Base-by-base conservation (phyloP, 768 basidiomycete species). In the Panellus pusillus region DNA sequence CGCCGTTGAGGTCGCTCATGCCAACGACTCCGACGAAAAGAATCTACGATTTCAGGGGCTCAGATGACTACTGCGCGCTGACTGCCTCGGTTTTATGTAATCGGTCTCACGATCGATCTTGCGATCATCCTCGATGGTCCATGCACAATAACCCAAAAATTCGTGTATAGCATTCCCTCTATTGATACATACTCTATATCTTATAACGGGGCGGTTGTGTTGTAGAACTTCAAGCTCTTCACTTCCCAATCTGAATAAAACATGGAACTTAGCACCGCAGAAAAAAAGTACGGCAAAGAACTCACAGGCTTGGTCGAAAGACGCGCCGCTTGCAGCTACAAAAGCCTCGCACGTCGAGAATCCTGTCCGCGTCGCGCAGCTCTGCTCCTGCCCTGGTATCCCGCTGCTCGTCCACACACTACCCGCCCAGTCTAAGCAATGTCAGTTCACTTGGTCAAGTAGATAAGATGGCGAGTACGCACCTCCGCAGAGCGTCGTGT, bases 281-380 rank as follows among this genome's bases (percentile, higher is more conserved):
- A 40, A 49, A 52, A 27, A 27, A 48, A 60, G 18, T 35, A 54
- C 28, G 40, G 15, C 24, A 29, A 52, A 47, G 44, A 12, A 82
- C 91, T 72, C 64, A 93, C 91, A 94, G 62, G 92, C 92, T 62
- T 93, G 77, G 4, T 65, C 64, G 65, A 93, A 85, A 2, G 89
- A 76, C 29, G 76, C 74, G 17, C 95, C 94, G 49, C 79, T 84
- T 38, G 81, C 81, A 56, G 76, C 76, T 24, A 97, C 86, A 67
- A 85, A 98, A 13, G 83, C 82, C 47, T 84, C 78, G 61, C 94
- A 98, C 5, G 87, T 89, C 20, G 87, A 73, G 68, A 83, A 85
- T 37, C 92, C 93, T 13, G 94, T 98, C 61, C 80, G 78, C 61
- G 83, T 74, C 14, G 91, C 90, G 63, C 94, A 98, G 68, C 89